Base-by-base conservation (phyloP, 2,329 filamentous ascomycete genomes). In the Cercospora sesami region DNA sequence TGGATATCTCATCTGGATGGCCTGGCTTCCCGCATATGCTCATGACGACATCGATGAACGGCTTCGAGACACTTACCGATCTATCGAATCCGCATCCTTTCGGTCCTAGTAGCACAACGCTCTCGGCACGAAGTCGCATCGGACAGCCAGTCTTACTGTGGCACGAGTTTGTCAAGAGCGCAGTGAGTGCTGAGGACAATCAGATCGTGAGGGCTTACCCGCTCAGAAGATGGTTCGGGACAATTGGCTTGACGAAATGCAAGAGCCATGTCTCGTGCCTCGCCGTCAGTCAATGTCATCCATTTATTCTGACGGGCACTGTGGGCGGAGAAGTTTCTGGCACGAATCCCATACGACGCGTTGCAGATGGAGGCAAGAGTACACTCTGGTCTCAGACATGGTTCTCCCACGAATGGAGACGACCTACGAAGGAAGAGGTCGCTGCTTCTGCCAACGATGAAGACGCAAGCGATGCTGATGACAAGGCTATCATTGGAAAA, bases 321-420 rank as follows among this genome's bases (percentile, higher is more conserved):
- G 81, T 83, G 0, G 82, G 83, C 45, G 87, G 87, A 0, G 80
- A 81, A 18, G 83, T 86, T 0, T 75, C 82, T 7, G 81, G 80
- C 1, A 82, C 81, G 2, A 89, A 87, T 71, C 84, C 85, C 0
- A 74, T 87, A 39, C 79, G 81, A 9, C 82, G 84, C 53, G 75
- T 87, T 2, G 70, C 85, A 18, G 83, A 84, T 65, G 76, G 80
- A 14, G 69, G 65, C 23, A 87, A 86, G 69, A 80, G 81, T 9
- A 78, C 80, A 8, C 81, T 83, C 10, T 86, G 81, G 79, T 81
- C 86, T 66, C 85, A 87, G 69, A 82, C 79, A 6, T 87, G 86
- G 84, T 88, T 88, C 71, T 76, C 79, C 26, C 86, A 88, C 71
- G 85, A 88, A 65, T 89, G 86, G 85, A 74, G 81, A 21, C 70